A percentile compares a stretch with the other conserved stretches of the same genome.
phyloP scores from a whole-genome alignment of 2,329 filamentous ascomycete species.

The Venturia nashicola region DNA sequence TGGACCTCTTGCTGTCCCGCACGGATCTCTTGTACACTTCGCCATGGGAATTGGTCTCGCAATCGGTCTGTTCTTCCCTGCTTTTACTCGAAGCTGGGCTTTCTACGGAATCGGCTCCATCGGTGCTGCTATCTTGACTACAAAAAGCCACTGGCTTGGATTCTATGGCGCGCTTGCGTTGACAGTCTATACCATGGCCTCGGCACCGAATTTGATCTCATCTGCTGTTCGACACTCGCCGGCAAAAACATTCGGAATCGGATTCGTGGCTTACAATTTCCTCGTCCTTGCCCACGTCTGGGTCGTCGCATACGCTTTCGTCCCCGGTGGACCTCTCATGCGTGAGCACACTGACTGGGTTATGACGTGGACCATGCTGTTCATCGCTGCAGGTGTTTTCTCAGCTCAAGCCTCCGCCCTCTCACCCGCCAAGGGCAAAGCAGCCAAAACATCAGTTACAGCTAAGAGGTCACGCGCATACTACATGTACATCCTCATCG shows the following conservation, averaged over 20 bases:
- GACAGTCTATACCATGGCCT: constrained; percentile 70
- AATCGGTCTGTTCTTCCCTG: constrained; percentile 61
- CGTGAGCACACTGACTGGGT: constrained; percentile 94
- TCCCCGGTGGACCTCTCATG: constrained; percentile 83
- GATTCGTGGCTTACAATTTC: constrained; percentile 85
- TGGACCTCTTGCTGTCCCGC: constrained; percentile 78
- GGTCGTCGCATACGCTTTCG: constrained; percentile 97
- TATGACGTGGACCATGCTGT: constrained; percentile 74
- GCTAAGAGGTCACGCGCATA: constrained; percentile 48
- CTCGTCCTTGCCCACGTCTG: constrained; percentile 96
- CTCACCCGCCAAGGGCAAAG: constrained; percentile 25
- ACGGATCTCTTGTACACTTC: constrained; percentile 75
- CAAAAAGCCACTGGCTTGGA: constrained; percentile 71
- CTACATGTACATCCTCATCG: constrained; percentile 58
- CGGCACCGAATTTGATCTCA: constrained; percentile 61
- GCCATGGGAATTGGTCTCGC: constrained; percentile 76
- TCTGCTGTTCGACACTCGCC: constrained; percentile 68
- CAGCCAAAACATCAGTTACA: constrained; percentile 35
- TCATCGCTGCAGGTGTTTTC: constrained; percentile 76
- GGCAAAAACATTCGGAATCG: constrained; percentile 71
- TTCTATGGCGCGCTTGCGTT: constrained; percentile 72
- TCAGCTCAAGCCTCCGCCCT: constrained; percentile 38
- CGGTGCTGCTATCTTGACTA: constrained; percentile 67
- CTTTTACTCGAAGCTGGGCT: constrained; percentile 63
- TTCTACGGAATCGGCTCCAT: constrained; percentile 66